Evolutionary conservation across 164 flowering plant species (phyloP).

Genomic region (Cinnamomum chago): DNA sequence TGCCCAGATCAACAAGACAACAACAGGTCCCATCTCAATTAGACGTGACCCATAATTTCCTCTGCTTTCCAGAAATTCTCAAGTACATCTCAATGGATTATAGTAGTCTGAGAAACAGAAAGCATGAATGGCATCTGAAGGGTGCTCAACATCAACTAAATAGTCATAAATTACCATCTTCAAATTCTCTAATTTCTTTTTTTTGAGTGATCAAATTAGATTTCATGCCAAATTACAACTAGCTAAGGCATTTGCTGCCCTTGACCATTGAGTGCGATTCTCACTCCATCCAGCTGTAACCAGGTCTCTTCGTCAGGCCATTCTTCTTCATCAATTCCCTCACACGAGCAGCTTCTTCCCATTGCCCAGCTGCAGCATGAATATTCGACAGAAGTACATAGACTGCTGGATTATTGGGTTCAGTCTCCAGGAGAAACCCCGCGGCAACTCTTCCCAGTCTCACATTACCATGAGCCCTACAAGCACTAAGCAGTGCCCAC

Average conservation of each 20-base stretch:
- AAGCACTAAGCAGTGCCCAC: constrained; percentile 67
- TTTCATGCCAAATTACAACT: too few species aligned
- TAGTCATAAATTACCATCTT: too few species aligned
- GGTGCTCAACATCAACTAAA: too few species aligned
- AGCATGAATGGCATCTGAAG: too few species aligned
- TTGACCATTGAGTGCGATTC: not conserved
- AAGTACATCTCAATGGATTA: too few species aligned
- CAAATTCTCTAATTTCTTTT: too few species aligned
- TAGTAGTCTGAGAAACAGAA: too few species aligned
- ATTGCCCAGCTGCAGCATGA: constrained; percentile 51
- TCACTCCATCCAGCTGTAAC: constrained; percentile 49
- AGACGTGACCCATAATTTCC: too few species aligned
- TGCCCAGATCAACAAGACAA: too few species aligned
- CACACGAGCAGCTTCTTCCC: constrained; percentile 55
- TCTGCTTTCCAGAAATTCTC: too few species aligned
- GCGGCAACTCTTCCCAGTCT: constrained; percentile 55
- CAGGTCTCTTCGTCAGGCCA: constrained; percentile 40
- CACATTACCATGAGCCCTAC: constrained; percentile 55
- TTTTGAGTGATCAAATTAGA: too few species aligned
- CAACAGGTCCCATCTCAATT: too few species aligned
- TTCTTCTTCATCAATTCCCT: constrained; percentile 38
- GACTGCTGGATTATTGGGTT: constrained; percentile 44
- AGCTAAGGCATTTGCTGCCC: not conserved
- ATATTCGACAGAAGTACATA: constrained; percentile 52
- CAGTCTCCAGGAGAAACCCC: constrained; percentile 36